Percentiles rank a stretch among this genome's conserved stretches.
Evolutionary conservation across 2,329 filamentous ascomycete genomes (phyloP).

Genomic region (Fusarium albidum): DNA sequence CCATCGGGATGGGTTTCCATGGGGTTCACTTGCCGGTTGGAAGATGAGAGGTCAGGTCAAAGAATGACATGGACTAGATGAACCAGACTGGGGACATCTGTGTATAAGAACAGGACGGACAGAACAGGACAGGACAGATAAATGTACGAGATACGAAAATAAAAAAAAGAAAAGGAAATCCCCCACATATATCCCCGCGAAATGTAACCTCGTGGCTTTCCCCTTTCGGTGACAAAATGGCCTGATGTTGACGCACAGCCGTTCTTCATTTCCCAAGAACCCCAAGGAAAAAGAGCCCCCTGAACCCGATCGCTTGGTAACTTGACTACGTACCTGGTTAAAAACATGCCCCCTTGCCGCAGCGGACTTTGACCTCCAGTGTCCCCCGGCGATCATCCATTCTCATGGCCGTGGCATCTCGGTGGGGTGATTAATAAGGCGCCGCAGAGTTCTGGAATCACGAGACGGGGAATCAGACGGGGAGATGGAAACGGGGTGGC

Average conservation of each 20-base stretch:
- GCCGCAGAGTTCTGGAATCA: conserved; percentile 7
- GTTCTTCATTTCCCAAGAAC: background rate
- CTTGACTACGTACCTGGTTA: too few relatives aligned
- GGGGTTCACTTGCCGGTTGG: conserved; percentile 55
- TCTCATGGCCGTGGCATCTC: background rate
- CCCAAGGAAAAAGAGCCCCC: too few relatives aligned
- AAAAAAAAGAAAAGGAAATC: conserved; percentile 17
- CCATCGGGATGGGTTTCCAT: conserved; percentile 72
- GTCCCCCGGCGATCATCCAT: background rate
- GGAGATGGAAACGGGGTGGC: too few relatives aligned
- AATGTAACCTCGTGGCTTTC: conserved; percentile 37
- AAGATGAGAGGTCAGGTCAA: background rate
- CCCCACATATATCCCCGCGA: conserved; percentile 38
- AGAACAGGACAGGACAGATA: too few relatives aligned
- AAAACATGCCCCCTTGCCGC: too few relatives aligned
- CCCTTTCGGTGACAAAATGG: conserved; percentile 32
- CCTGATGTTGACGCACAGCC: conserved; percentile 36
- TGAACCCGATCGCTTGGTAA: background rate
- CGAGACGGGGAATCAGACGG: conserved; percentile 11
- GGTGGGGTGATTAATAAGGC: conserved; percentile 32
- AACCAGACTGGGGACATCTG: too few relatives aligned
- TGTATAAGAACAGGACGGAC: too few relatives aligned
- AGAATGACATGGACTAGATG: background rate
- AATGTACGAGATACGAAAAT: conserved; percentile 7
- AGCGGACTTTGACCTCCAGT: background rate